These are phyloP conservation scores for Reutealis trisperma DNA, from an alignment of 345 rosid genomes.

Conservation along the genomic window DNA sequence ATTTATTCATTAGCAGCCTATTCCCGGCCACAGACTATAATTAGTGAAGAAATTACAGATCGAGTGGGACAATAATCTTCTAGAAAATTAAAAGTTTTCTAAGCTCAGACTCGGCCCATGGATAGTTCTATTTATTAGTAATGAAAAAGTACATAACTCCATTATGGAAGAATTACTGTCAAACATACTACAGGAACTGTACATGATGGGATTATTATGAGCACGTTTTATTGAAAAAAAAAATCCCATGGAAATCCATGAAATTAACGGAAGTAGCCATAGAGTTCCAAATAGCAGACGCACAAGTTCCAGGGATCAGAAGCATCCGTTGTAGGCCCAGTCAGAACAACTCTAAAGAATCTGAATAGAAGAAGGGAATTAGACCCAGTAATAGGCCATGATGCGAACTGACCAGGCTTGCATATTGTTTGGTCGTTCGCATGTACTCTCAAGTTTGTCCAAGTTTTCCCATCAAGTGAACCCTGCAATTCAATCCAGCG, in stretches of 20 bases:
- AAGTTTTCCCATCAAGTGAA: conserved; percentile 67
- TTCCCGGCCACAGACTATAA: too few relatives aligned
- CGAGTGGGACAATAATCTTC: too few relatives aligned
- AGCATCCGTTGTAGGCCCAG: conserved; percentile 68
- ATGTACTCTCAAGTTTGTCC: conserved; percentile 76
- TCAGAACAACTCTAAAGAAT: conserved; percentile 68
- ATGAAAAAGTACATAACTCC: neutral
- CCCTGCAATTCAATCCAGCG: conserved; percentile 43
- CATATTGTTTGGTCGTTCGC: conserved; percentile 77
- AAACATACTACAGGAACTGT: neutral
- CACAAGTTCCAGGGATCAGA: conserved; percentile 78
- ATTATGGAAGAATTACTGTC: neutral
- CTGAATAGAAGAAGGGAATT: conserved; percentile 76
- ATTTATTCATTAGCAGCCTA: too few relatives aligned
- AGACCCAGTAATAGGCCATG: conserved; percentile 76
- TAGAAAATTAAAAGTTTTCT: too few relatives aligned
- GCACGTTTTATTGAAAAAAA: neutral
- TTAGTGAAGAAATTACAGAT: too few relatives aligned
- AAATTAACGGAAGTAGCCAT: conserved; percentile 67
- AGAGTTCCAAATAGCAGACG: conserved; percentile 90
- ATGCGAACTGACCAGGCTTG: conserved; percentile 79
- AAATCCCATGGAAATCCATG: neutral
- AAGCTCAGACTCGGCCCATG: too few relatives aligned
- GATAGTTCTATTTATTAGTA: too few relatives aligned
- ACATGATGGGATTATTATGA: neutral